These are phyloP conservation scores for Ceratocystis lukuohia DNA, from an alignment of 2,329 filamentous ascomycete genomes.

Conservation along the genomic window DNA sequence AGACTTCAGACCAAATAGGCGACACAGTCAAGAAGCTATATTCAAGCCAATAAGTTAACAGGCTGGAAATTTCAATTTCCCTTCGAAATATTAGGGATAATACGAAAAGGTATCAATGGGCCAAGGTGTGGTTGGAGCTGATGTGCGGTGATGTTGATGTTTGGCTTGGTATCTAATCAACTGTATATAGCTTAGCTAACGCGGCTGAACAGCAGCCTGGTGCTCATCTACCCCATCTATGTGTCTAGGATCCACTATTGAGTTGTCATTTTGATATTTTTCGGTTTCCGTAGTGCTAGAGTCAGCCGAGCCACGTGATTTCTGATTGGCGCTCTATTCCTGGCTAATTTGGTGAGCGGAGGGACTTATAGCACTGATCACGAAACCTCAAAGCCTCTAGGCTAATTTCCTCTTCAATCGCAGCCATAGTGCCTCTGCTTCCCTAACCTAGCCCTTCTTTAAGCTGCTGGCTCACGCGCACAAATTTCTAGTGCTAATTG, in stretches of 20 bases:
- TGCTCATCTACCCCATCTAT: slow-evolving; percentile 18
- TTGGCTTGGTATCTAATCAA: slow-evolving; percentile 8
- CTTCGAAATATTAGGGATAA: no score
- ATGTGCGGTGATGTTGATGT: background rate
- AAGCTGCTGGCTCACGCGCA: background rate
- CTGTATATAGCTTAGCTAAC: slow-evolving; percentile 21
- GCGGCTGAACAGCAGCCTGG: slow-evolving; percentile 32
- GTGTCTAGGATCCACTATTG: background rate
- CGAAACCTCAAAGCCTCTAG: background rate
- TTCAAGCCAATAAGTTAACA: background rate
- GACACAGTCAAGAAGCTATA: background rate
- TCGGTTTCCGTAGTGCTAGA: slow-evolving; percentile 4
- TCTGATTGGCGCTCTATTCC: background rate
- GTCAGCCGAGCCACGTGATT: slow-evolving; percentile 17
- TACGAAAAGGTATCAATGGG: no score
- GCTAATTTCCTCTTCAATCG: background rate
- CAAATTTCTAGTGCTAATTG: background rate
- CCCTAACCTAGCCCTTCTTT: background rate
- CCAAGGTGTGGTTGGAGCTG: no score
- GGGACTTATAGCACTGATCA: slow-evolving; percentile 2
- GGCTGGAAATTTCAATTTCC: background rate
- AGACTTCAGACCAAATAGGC: background rate
- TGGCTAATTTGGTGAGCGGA: background rate
- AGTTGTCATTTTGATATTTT: background rate
- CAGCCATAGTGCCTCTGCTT: background rate